A percentile compares a stretch with the other conserved stretches of the same genome.
These are phyloP conservation scores for Fragaria iinumae DNA, from an alignment of 306 rosid genomes.

Conservation along the genomic window DNA sequence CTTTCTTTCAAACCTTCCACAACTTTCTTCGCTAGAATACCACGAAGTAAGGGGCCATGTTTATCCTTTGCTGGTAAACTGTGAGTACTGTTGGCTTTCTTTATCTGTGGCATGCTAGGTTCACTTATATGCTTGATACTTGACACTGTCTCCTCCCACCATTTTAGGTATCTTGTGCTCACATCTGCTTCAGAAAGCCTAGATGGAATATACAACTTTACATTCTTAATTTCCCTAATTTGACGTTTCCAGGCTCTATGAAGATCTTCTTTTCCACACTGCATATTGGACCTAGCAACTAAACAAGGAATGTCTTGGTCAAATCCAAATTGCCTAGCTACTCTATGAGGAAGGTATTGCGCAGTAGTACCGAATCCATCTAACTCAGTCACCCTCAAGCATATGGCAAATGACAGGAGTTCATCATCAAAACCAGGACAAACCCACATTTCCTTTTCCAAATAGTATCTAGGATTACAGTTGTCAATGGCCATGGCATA, in stretches of 20 bases:
- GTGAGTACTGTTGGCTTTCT: no score
- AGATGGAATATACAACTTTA: conserved; percentile 37
- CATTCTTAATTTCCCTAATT: no score
- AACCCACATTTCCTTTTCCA: conserved; percentile 29
- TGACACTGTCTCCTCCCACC: conserved; percentile 19
- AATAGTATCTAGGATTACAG: conserved; percentile 25
- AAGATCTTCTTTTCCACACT: no score
- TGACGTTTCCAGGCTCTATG: no score
- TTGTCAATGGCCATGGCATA: conserved; percentile 25
- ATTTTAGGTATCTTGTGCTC: conserved; percentile 8
- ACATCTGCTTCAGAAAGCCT: conserved; percentile 37
- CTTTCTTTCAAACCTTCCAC: not conserved
- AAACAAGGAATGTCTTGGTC: conserved; percentile 54
- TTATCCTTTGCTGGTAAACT: no score
- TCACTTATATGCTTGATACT: not conserved
- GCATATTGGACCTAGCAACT: not conserved
- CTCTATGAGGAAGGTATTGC: conserved; percentile 52
- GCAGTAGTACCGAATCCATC: conserved; percentile 39
- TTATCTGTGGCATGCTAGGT: not conserved
- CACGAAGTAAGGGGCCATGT: not conserved
- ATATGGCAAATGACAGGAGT: conserved; percentile 24
- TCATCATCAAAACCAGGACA: conserved; percentile 26
- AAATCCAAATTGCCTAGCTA: conserved; percentile 58
- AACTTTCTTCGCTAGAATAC: not conserved
- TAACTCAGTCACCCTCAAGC: conserved; percentile 40